A percentile compares a stretch with the other conserved stretches of the same genome.
Conservation (phyloP, 2,329 filamentous ascomycete species). For the Hysterium pulicare region DNA sequence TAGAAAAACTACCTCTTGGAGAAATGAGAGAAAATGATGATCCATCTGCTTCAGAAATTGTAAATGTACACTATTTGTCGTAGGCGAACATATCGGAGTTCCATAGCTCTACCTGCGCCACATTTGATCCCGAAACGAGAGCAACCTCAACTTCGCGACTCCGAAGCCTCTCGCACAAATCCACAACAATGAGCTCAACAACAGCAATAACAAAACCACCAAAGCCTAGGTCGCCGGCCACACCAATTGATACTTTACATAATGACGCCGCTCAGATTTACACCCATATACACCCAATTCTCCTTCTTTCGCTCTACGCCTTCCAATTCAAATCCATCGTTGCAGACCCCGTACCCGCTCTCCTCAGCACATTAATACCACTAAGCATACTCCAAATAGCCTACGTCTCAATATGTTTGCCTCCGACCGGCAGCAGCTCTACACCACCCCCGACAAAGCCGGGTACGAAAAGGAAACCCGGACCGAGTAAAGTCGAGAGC, state of each 20-base stretch:
- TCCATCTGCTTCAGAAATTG: too few relatives aligned
- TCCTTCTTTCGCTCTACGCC: slow-evolving; percentile 64
- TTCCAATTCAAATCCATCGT: slow-evolving; percentile 66
- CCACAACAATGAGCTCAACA: slow-evolving; percentile 5
- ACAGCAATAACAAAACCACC: slow-evolving; percentile 13
- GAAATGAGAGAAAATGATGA: too few relatives aligned
- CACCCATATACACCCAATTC: slow-evolving; percentile 64
- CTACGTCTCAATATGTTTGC: slow-evolving; percentile 59
- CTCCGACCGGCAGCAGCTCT: slow-evolving; percentile 45
- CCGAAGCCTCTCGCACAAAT: too few relatives aligned
- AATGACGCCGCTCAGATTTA: slow-evolving; percentile 52
- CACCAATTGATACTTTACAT: slow-evolving; percentile 47
- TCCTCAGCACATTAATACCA: slow-evolving; percentile 60
- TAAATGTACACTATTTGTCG: too few relatives aligned
- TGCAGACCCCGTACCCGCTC: slow-evolving; percentile 62
- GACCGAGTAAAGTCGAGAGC: slow-evolving; percentile 32
- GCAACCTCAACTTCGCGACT: too few relatives aligned
- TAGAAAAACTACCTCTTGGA: too few relatives aligned
- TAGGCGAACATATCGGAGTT: too few relatives aligned
- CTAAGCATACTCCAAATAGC: slow-evolving; percentile 62
- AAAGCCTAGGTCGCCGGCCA: slow-evolving; percentile 15
- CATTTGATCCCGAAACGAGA: too few relatives aligned
- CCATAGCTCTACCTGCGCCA: too few relatives aligned
- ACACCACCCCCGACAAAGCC: slow-evolving; percentile 9
- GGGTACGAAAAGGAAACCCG: slow-evolving; percentile 49